Base-by-base conservation (phyloP, 768 basidiomycete species). In the Mycena alexandri region DNA sequence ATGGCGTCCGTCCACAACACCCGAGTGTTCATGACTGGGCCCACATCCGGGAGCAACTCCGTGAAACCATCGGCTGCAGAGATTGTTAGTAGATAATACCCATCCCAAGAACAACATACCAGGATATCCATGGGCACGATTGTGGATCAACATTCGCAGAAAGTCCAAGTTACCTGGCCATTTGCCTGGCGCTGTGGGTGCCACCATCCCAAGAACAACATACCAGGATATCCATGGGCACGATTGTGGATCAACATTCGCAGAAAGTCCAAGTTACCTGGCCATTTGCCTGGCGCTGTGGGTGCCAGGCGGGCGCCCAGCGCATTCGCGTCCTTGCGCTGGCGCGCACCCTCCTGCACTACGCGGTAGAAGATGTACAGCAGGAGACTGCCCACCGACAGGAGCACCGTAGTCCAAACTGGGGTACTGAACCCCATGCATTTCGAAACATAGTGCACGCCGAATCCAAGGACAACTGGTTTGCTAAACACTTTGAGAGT, bases 141-240 rank as follows among this genome's bases (percentile, higher is more conserved):
- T 74, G 62, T 67, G 56, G 29, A 75, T 43, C 43, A 75, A 24
- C 17, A 2, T 53, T 22, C 66, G 11, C 56, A 64, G 41, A 21
- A 9, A 51, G 3, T 78, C 78, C 14, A 77, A 19, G 47, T 77
- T 80, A 38, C 79, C 79, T 5, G 75, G 57, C 24, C 19, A 42
- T 25, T 72, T 42, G 9, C 75, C 76, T 2, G 13, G 51, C 6
- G 75, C 41, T 16, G 36, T 6, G 4, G 61, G 70, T 51, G 74
- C 77, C 6, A 66, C n/a, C n/a, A n/a, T n/a, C n/a, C n/a, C n/a
- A n/a, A n/a, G n/a, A n/a, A n/a, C n/a, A n/a, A n/a, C n/a, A n/a
- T 60, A 80, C 79, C 78, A 60, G 78, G 80, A 66, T 80, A 80
- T 12, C 79, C 80, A 21, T 70, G 46, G 4, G 41, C 70, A 17